These are phyloP conservation scores for Solanum pennellii DNA, from an alignment of 257 asterid species.

Conservation along the genomic window DNA sequence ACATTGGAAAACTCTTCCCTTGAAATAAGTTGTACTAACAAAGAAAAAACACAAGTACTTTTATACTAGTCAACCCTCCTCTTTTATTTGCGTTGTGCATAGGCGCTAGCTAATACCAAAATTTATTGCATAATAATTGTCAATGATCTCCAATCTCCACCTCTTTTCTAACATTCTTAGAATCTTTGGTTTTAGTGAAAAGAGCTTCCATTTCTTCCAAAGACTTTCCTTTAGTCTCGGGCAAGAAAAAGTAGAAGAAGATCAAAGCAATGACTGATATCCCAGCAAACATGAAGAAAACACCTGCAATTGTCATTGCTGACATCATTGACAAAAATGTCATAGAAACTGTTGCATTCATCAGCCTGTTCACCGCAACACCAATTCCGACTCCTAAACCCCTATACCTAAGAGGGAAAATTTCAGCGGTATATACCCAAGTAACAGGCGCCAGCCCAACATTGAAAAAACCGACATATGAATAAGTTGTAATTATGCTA, in stretches of 20 bases:
- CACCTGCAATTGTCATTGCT: constrained; percentile 54
- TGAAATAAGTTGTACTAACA: background rate
- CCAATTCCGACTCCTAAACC: constrained; percentile 57
- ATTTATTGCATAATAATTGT: background rate
- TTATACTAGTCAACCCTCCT: background rate
- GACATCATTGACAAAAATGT: constrained; percentile 35
- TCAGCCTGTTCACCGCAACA: constrained; percentile 60
- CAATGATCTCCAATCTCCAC: background rate
- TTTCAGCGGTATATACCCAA: constrained; percentile 75
- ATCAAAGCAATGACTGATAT: constrained; percentile 40
- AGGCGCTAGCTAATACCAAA: background rate
- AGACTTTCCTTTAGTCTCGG: constrained; percentile 62
- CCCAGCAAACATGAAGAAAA: constrained; percentile 40
- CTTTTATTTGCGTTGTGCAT: background rate
- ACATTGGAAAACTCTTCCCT: background rate
- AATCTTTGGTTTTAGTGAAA: constrained; percentile 7
- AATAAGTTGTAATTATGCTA: constrained; percentile 36
- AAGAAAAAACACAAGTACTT: background rate
- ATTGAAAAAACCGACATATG: constrained; percentile 45
- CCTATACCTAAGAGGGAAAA: constrained; percentile 45
- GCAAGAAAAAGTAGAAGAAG: constrained; percentile 44
- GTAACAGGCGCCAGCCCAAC: constrained; percentile 68
- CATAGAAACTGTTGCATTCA: constrained; percentile 70
- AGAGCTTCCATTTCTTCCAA: constrained; percentile 60
- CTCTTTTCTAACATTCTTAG: background rate